phyloP scores from a whole-genome alignment of 2,329 filamentous ascomycete species.

The Colletotrichum tabaci region DNA sequence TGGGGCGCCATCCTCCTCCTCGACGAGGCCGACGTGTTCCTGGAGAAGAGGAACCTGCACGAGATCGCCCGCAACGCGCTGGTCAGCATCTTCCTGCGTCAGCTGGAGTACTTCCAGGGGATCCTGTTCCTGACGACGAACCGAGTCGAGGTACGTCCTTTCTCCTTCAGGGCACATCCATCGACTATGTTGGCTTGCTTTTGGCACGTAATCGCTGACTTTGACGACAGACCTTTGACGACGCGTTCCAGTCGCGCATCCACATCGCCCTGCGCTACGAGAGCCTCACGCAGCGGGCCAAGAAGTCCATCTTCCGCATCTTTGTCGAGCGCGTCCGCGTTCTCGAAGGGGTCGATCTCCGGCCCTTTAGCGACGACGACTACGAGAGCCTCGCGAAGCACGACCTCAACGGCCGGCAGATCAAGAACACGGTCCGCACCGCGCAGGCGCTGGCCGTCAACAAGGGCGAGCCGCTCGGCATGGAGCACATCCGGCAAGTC shows the following conservation, averaged over 20 bases:
- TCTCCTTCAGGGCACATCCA: too few relatives aligned
- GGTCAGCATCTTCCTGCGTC: constrained; percentile 88
- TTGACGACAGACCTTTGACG: constrained; percentile 77
- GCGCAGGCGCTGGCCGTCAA: constrained; percentile 87
- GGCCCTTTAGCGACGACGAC: constrained; percentile 78
- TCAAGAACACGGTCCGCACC: constrained; percentile 90
- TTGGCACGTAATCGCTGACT: not conserved
- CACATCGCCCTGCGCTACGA: constrained; percentile 89
- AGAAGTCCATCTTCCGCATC: constrained; percentile 85
- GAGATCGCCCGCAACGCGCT: constrained; percentile 89
- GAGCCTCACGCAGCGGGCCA: constrained; percentile 79
- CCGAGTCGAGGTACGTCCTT: constrained; percentile 70
- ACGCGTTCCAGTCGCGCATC: constrained; percentile 90
- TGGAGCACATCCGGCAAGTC: constrained; percentile 85
- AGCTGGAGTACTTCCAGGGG: constrained; percentile 93
- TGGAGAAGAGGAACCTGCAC: constrained; percentile 86
- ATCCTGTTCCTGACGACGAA: constrained; percentile 94
- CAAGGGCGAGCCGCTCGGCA: constrained; percentile 78
- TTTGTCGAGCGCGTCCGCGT: constrained; percentile 82
- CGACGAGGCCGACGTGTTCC: constrained; percentile 88
- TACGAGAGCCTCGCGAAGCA: constrained; percentile 76
- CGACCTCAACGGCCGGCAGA: constrained; percentile 76
- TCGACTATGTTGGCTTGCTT: not conserved
- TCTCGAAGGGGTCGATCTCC: constrained; percentile 70
- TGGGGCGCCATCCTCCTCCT: constrained; percentile 90